Conservation (phyloP, 345 rosid genomes). For the Theobroma cacao region DNA sequence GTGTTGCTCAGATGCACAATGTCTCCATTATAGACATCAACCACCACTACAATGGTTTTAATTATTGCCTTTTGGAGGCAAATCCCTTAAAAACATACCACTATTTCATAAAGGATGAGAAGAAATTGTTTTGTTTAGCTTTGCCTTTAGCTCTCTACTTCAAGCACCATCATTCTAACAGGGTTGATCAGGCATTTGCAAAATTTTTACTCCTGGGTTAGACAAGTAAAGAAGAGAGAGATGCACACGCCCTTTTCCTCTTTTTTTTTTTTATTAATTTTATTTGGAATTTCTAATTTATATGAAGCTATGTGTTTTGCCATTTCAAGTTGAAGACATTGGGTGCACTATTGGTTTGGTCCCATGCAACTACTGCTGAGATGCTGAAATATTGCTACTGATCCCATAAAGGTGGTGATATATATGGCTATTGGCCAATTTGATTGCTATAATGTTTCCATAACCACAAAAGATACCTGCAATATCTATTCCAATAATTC, state of each 20-base stretch:
- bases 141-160: too few relatives aligned
- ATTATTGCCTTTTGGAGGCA: conserved; percentile 12
- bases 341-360: conserved; percentile 11
- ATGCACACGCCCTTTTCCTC: not conserved
- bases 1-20: conserved; percentile 11
- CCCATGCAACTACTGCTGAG: conserved; percentile 11
- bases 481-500: conserved; percentile 5
- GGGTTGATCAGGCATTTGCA: too few relatives aligned
- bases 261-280: not conserved
- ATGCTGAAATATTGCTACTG: not conserved
- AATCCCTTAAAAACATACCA: conserved; percentile 7
- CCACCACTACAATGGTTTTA: conserved; percentile 11
- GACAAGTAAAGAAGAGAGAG: not conserved
- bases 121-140: not conserved
- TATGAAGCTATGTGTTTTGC: not conserved
- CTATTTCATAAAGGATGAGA: not conserved
- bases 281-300: not conserved
- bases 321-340: conserved; percentile 13
- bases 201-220: not conserved
- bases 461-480: conserved; percentile 6
- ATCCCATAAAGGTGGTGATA: not conserved
- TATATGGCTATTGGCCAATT: conserved; percentile 6
- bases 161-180: too few relatives aligned
- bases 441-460: conserved; percentile 10
- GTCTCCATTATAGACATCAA: conserved; percentile 15